Evolutionary conservation across 2,329 filamentous ascomycete species (phyloP), one percentile per base, ranked within the genome.

Genomic region (Colletotrichum gloeosporioides): DNA sequence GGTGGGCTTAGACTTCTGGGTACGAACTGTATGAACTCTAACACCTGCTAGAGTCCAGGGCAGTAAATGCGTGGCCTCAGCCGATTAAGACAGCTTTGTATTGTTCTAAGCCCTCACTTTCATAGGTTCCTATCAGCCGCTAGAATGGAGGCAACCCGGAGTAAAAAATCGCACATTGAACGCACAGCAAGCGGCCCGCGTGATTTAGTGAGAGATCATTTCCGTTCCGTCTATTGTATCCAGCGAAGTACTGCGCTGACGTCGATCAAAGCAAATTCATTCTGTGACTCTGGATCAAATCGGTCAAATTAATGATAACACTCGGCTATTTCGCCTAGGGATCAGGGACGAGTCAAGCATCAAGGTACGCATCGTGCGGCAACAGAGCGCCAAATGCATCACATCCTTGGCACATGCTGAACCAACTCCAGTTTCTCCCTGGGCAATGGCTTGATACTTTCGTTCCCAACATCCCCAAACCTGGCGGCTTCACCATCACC

Each of bases 391-490:
- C 27, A 18, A n/a, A 57, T 6, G 31, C 44, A 53, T 57, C 29
- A 9, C 18, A 68, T 18, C 18, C 27, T 15, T 36, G 69, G 31
- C 77, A 71, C 5, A 32, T n/a, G 18, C 29, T n/a, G 59, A 78
- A 73, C 77, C 81, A 75, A 82, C 59, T 22, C n/a, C 83, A 94
- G 89, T 98, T 97, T 85, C 88, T 92, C 8, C 92, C 96, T 7
- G 96, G 96, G 70, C 96, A 98, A 88, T 98, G 95, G 95, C 89
- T 98, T 72, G 96, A 98, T 83, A 93, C 95, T 8, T 93, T 94
- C 82, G 90, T 95, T 69, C 95, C 96, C 2, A 88, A 87, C 49
- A 86, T 95, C 61, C 80, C 89, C 59, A 92, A 93, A 82, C 93
- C 95, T 5, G 96, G 96, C 39, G 96, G 96, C 74, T 98, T 98